phyloP scores from a whole-genome alignment of 2,329 filamentous ascomycete species.

The Emmonsia crescens region DNA sequence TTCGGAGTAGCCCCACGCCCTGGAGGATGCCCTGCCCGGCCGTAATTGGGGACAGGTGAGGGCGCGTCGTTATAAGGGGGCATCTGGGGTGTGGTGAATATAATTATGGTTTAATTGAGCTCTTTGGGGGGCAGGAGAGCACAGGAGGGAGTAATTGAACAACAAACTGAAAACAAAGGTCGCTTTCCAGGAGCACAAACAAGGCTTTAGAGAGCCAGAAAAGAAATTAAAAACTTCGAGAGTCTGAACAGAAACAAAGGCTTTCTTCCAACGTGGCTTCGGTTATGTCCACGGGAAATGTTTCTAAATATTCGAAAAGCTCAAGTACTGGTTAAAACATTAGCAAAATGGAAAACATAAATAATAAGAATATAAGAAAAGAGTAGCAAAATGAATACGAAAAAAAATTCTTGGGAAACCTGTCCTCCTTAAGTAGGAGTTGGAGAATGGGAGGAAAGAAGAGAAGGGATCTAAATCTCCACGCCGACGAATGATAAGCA shows the following conservation, averaged over 20 bases:
- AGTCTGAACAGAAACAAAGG: not conserved
- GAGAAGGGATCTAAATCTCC: not conserved
- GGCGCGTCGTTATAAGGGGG: conserved; percentile 4
- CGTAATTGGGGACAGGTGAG: not conserved
- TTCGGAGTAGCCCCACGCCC: not conserved
- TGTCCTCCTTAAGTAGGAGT: not conserved
- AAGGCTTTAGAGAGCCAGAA: not conserved
- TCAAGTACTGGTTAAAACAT: not conserved
- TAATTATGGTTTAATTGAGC: not conserved
- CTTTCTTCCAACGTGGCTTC: not conserved
- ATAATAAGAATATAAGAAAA: not conserved
- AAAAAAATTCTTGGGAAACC: not conserved
- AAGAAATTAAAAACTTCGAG: not conserved
- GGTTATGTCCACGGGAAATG: not conserved
- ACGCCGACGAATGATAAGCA: not conserved
- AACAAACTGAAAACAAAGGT: no score
- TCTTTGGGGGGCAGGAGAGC: not conserved
- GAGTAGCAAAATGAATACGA: not conserved
- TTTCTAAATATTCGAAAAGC: not conserved
- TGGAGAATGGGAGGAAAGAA: not conserved
- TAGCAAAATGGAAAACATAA: not conserved
- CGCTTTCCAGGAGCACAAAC: not conserved
- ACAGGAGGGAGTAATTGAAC: not conserved
- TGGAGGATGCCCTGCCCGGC: not conserved
- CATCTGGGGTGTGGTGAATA: not conserved